Conservation (phyloP, 805 yeast genomes). For the Starmera amethionina region DNA sequence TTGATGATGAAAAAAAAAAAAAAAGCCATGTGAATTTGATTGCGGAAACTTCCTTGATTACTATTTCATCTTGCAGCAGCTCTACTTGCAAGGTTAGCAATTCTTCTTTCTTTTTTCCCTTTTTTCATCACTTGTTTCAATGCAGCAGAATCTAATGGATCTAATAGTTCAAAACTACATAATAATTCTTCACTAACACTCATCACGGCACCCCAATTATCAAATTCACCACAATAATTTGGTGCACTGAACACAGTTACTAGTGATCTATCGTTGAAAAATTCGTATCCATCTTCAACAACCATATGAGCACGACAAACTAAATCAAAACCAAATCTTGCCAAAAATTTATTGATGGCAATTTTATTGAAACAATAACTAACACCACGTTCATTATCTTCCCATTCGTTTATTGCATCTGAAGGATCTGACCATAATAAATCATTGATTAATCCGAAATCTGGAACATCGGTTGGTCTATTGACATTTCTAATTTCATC, state of each 20-base stretch:
- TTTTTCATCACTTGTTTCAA: constrained; percentile 90
- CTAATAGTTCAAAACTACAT: constrained; percentile 87
- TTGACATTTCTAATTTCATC: constrained; percentile 97
- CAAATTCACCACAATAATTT: constrained; percentile 59
- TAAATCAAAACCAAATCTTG: constrained; percentile 95
- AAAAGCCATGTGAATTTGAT: neutral
- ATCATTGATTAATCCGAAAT: constrained; percentile 93
- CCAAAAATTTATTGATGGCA: constrained; percentile 90
- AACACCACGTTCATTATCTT: constrained; percentile 98
- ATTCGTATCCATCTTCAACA: constrained; percentile 98
- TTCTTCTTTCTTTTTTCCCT: constrained; percentile 80
- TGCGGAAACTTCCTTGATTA: constrained; percentile 7
- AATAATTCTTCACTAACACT: constrained; percentile 86
- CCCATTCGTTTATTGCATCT: constrained; percentile 97
- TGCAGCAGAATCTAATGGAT: constrained; percentile 89
- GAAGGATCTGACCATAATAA: constrained; percentile 98
- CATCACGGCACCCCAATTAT: constrained; percentile 98
- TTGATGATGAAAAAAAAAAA: neutral
- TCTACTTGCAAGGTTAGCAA: constrained; percentile 31
- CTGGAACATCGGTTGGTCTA: constrained; percentile 99
- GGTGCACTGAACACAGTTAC: constrained; percentile 96
- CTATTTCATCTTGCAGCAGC: neutral
- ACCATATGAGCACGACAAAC: constrained; percentile 99
- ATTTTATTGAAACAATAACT: constrained; percentile 99
- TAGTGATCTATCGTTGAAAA: constrained; percentile 89